Conservation (phyloP, 441 rosid genomes). For the Rhodomyrtus psidioides region DNA sequence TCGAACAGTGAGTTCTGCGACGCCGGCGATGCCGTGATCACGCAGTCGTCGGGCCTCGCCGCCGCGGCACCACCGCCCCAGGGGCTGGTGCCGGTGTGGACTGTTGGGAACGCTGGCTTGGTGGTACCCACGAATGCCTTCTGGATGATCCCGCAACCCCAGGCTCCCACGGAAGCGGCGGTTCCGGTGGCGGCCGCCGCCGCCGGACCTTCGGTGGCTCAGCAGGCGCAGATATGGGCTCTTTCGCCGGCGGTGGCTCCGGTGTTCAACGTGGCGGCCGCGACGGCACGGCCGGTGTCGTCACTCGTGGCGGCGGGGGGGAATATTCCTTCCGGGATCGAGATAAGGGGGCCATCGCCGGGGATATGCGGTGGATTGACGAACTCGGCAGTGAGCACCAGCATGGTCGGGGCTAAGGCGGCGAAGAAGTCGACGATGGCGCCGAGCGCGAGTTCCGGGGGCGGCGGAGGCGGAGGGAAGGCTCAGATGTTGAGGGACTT, state of each 20-base stretch:
- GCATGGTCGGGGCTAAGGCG: slow-evolving; percentile 24
- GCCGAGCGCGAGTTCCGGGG: slow-evolving; percentile 27
- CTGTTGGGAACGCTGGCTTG: slow-evolving; percentile 27
- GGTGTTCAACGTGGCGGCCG: slow-evolving; percentile 24
- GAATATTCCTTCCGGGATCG: not conserved
- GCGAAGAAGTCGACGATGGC: slow-evolving; percentile 41
- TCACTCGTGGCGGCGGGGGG: slow-evolving; percentile 12
- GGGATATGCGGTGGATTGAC: not conserved
- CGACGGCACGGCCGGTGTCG: slow-evolving; percentile 19
- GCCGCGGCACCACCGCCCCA: slow-evolving; percentile 15
- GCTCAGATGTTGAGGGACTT: slow-evolving; percentile 40
- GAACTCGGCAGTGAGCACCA: slow-evolving; percentile 20
- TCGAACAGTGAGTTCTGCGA: slow-evolving; percentile 24
- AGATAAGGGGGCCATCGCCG: not conserved
- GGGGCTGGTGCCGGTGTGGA: slow-evolving; percentile 35
- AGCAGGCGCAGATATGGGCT: slow-evolving; percentile 33
- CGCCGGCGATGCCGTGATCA: slow-evolving; percentile 1
- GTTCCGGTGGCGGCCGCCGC: not conserved
- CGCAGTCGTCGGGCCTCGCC: slow-evolving; percentile 27
- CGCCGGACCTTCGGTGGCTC: slow-evolving; percentile 5
- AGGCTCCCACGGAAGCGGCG: slow-evolving; percentile 4
- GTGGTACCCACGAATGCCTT: slow-evolving; percentile 39
- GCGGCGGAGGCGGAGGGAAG: slow-evolving; percentile 12
- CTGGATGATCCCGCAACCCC: slow-evolving; percentile 42
- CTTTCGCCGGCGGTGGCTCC: slow-evolving; percentile 29